Conservation (phyloP, 2,329 filamentous ascomycete genomes). For the Chrysoporthe cubensis region DNA sequence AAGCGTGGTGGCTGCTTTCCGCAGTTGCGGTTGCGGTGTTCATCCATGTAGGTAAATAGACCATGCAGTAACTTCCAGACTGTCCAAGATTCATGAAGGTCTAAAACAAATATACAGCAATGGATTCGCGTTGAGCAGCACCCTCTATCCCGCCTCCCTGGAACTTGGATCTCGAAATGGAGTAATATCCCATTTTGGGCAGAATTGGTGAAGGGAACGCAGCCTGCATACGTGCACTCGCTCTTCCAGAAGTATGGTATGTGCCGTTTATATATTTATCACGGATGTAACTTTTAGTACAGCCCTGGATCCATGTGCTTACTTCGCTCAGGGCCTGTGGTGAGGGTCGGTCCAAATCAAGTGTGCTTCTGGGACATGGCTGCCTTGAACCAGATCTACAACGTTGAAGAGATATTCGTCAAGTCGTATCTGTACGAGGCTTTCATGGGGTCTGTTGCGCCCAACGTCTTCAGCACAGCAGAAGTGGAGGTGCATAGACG, state of each 20-base stretch:
- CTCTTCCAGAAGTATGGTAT: conserved; percentile 34
- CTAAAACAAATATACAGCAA: conserved; percentile 8
- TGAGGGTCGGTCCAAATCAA: conserved; percentile 34
- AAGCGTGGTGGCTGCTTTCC: conserved; percentile 12
- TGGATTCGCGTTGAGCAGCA: conserved; percentile 16
- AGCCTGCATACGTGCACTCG: conserved; percentile 32
- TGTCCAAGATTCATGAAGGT: neutral
- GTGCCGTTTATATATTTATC: neutral
- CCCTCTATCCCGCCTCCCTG: conserved; percentile 32
- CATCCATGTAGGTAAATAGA: conserved; percentile 7
- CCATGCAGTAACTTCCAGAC: neutral
- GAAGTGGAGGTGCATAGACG: conserved; percentile 45
- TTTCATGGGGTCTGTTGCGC: conserved; percentile 22
- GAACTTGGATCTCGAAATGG: conserved; percentile 36
- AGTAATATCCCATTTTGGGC: conserved; percentile 29
- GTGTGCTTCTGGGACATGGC: conserved; percentile 35
- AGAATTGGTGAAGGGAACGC: conserved; percentile 25
- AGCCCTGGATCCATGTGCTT: neutral
- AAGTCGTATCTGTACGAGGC: conserved; percentile 35
- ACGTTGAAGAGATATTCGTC: conserved; percentile 35
- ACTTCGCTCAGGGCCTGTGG: conserved; percentile 30
- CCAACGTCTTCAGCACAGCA: conserved; percentile 46
- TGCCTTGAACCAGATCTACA: conserved; percentile 35
- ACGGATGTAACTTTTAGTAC: neutral
- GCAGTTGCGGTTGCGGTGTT: conserved; percentile 5